phyloP scores from a whole-genome alignment of 2,329 filamentous ascomycete genomes.

The Colletotrichum eleusines region DNA sequence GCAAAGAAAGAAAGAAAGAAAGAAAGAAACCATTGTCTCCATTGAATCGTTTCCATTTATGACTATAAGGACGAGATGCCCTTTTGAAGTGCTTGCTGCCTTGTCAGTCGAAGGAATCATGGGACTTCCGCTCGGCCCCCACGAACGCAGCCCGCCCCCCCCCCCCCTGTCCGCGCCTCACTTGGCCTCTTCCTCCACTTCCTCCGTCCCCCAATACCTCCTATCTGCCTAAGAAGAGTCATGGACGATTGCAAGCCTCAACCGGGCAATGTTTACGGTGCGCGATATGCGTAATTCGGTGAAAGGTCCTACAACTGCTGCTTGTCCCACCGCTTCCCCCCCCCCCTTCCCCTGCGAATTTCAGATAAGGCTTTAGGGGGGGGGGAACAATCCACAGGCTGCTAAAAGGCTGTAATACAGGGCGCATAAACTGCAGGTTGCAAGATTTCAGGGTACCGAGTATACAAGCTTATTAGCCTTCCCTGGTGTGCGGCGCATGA shows the following conservation, averaged over 20 bases:
- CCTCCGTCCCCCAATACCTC: neutral
- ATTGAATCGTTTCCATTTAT: too few relatives aligned
- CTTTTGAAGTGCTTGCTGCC: conserved; percentile 12
- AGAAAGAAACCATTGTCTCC: too few relatives aligned
- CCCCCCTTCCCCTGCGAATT: too few relatives aligned
- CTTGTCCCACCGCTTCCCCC: too few relatives aligned
- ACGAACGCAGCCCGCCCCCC: too few relatives aligned
- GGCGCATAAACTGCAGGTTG: neutral
- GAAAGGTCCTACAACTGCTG: neutral
- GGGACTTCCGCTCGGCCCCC: too few relatives aligned
- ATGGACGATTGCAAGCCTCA: neutral
- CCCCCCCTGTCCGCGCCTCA: too few relatives aligned
- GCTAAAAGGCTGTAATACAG: neutral
- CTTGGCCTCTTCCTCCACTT: neutral
- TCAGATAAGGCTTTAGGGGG: neutral
- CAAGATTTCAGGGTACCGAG: neutral
- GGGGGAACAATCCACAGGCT: neutral
- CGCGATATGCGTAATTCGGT: neutral
- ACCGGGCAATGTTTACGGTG: neutral
- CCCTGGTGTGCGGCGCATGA: neutral
- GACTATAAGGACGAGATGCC: neutral
- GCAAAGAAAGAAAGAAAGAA: too few relatives aligned
- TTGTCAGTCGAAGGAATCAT: too few relatives aligned
- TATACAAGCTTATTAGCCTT: neutral
- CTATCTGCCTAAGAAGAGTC: neutral